Evolutionary conservation across 768 basidiomycete species (phyloP).

Genomic region (Hirschioporus abietinus): DNA sequence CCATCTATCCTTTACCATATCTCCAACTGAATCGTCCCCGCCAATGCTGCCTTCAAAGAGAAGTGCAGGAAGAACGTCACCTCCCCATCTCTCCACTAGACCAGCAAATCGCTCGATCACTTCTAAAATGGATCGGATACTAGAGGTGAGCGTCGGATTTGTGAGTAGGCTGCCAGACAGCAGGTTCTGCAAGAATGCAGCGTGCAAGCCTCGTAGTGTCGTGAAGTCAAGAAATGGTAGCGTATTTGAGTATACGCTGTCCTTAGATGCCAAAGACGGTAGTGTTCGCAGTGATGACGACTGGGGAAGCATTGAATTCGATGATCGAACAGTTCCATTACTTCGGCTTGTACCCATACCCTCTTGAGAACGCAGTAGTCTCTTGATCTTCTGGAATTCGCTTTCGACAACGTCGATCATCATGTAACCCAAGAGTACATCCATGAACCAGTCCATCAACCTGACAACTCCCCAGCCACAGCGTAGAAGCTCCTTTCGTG

Average conservation of each 20-base stretch:
- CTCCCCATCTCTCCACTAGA: slow-evolving; percentile 88
- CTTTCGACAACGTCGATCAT: slow-evolving; percentile 89
- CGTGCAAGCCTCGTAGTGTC: slow-evolving; percentile 76
- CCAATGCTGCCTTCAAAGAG: slow-evolving; percentile 76
- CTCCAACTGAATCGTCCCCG: slow-evolving; percentile 56
- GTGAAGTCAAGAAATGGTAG: slow-evolving; percentile 71
- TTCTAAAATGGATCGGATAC: slow-evolving; percentile 70
- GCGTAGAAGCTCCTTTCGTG: slow-evolving; percentile 59
- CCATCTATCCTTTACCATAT: slow-evolving; percentile 67
- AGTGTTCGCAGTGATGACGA: neutral
- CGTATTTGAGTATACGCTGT: slow-evolving; percentile 14
- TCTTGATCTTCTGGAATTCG: slow-evolving; percentile 71
- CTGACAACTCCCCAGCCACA: slow-evolving; percentile 84
- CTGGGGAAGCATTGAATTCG: neutral
- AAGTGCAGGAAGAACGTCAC: slow-evolving; percentile 80
- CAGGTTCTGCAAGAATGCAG: slow-evolving; percentile 73
- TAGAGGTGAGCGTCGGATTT: slow-evolving; percentile 53
- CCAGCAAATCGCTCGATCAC: slow-evolving; percentile 84
- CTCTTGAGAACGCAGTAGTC: slow-evolving; percentile 31
- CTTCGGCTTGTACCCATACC: slow-evolving; percentile 2
- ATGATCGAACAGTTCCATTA: neutral
- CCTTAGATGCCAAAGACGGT: neutral
- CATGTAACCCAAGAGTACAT: slow-evolving; percentile 75
- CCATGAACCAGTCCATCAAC: slow-evolving; percentile 90
- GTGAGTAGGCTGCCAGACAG: slow-evolving; percentile 75